Conservation (phyloP, 495 filamentous ascomycete species). For the Clavariopsis aquatica region DNA sequence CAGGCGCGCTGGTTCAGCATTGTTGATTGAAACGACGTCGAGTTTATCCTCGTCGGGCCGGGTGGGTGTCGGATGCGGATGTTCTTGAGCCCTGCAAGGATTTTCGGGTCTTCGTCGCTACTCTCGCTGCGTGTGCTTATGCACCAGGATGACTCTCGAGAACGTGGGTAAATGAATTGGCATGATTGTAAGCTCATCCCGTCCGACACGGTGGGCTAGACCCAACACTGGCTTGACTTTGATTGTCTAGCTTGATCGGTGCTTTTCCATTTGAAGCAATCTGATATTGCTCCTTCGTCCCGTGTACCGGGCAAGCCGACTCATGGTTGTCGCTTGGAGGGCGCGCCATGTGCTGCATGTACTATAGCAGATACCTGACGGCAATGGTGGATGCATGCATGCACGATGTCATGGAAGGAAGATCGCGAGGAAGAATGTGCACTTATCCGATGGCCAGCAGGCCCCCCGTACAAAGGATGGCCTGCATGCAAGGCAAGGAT, state of each 20-base stretch:
- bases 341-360: no score
- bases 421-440: neutral
- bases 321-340: no score
- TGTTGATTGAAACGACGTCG: constrained; percentile 2
- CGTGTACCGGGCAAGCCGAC: constrained; percentile 24
- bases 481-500: neutral
- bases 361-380: no score
- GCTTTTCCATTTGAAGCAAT: neutral
- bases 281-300: constrained; percentile 18
- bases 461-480: constrained; percentile 15
- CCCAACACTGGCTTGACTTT: neutral
- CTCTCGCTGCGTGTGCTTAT: constrained; percentile 5
- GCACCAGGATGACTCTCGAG: constrained; percentile 18
- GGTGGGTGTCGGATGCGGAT: constrained; percentile 1
- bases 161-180: constrained; percentile 25
- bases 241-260: neutral
- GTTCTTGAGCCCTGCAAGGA: constrained; percentile 9
- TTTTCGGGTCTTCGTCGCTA: constrained; percentile 23
- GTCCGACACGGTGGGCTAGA: neutral
- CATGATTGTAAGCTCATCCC: constrained; percentile 4
- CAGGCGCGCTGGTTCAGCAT: neutral
- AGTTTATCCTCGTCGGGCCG: constrained; percentile 29
- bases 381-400: no score
- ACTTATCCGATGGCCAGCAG: neutral
- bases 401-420: neutral